Percentiles rank a stretch among this genome's conserved stretches.
Conservation (phyloP, 495 filamentous ascomycete genomes). For the Penicillium diatomitis region DNA sequence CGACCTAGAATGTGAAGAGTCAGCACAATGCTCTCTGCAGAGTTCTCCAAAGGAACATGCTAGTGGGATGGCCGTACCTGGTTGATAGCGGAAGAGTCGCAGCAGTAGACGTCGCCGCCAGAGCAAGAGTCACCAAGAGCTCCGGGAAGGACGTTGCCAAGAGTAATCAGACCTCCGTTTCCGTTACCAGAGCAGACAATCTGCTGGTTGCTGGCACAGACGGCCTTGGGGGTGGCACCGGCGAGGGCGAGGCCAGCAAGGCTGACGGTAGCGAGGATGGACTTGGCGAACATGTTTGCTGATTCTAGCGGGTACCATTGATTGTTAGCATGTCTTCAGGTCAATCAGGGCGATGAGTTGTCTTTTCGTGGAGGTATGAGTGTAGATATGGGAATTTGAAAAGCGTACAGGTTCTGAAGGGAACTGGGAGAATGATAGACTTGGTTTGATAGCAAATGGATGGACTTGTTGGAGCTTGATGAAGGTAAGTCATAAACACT, state of each 20-base stretch:
- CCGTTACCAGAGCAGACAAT: conserved; percentile 6
- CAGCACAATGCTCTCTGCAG: too few relatives aligned
- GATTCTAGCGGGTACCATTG: neutral
- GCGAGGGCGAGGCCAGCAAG: conserved; percentile 1
- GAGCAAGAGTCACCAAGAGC: conserved; percentile 2
- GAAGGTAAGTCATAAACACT: too few relatives aligned
- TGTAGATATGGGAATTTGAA: too few relatives aligned
- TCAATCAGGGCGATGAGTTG: too few relatives aligned
- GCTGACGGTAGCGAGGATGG: neutral
- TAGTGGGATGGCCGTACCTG: neutral
- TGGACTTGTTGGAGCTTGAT: too few relatives aligned
- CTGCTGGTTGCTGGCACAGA: conserved; percentile 2
- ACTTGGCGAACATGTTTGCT: conserved; percentile 3
- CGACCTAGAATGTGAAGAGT: neutral
- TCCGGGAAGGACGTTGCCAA: conserved; percentile 5
- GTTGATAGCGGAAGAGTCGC: neutral
- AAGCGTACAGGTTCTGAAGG: too few relatives aligned
- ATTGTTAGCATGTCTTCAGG: too few relatives aligned
- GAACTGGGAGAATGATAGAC: too few relatives aligned
- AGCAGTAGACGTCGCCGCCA: conserved; percentile 8
- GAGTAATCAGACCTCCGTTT: conserved; percentile 2
- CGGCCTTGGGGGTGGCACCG: neutral
- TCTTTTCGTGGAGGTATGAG: too few relatives aligned
- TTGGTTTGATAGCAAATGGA: too few relatives aligned
- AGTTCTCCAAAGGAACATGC: too few relatives aligned